A percentile compares a stretch with the other conserved stretches of the same genome.
These are phyloP conservation scores for Spiromastix sp. DNA, from an alignment of 2,329 filamentous ascomycete species.

Conservation along the genomic window DNA sequence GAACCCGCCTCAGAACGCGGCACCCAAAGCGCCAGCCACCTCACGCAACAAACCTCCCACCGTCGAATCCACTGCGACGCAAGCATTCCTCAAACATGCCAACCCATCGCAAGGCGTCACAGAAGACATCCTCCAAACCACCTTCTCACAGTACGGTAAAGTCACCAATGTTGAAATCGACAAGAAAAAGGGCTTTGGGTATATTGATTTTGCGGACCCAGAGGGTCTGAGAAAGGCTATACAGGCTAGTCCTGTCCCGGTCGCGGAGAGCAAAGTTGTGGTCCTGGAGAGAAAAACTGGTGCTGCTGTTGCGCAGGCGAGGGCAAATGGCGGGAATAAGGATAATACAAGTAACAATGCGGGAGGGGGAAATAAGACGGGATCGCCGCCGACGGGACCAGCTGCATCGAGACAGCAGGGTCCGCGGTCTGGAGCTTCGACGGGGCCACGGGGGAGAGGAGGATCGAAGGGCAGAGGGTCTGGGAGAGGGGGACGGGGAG, in stretches of 20 bases:
- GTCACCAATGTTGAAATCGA: slow-evolving; percentile 82
- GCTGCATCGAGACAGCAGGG: slow-evolving; percentile 3
- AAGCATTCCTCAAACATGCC: slow-evolving; percentile 67
- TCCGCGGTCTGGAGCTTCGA: too few relatives aligned
- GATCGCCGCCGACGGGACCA: too few relatives aligned
- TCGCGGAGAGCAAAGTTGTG: slow-evolving; percentile 78
- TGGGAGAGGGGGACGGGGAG: slow-evolving; percentile 1
- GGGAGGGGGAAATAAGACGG: too few relatives aligned
- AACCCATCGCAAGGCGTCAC: slow-evolving; percentile 89
- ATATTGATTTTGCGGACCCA: slow-evolving; percentile 74
- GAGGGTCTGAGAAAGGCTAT: slow-evolving; percentile 68
- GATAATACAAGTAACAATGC: background rate
- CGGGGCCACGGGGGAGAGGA: slow-evolving; percentile 4
- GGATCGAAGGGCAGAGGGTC: slow-evolving; percentile 4
- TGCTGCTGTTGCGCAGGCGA: slow-evolving; percentile 4
- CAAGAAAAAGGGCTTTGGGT: slow-evolving; percentile 88
- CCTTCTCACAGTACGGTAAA: slow-evolving; percentile 62
- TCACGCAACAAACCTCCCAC: slow-evolving; percentile 9
- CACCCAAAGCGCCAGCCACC: slow-evolving; percentile 2
- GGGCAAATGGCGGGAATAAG: background rate
- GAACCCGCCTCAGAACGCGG: slow-evolving; percentile 1
- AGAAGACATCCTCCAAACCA: slow-evolving; percentile 64
- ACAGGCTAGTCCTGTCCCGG: slow-evolving; percentile 65
- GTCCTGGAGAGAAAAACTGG: slow-evolving; percentile 54
- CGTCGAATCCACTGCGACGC: slow-evolving; percentile 22